Conservation (phyloP, 2,329 filamentous ascomycete species). For the Lasiodiplodia citricola region DNA sequence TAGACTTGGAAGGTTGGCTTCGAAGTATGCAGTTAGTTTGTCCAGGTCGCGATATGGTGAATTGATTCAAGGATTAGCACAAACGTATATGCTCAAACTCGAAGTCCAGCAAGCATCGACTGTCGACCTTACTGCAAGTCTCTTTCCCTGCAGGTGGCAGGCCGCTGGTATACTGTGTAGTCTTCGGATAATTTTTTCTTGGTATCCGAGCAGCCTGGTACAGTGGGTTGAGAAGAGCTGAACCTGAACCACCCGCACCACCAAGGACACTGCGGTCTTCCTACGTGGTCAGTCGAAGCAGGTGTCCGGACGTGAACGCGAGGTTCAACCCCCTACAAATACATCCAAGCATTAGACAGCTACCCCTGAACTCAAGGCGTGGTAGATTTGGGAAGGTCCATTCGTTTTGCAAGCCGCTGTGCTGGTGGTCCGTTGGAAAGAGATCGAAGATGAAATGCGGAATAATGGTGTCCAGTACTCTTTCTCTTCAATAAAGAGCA, state of each 20-base stretch:
- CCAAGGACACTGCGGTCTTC: too few species aligned
- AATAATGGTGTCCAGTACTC: neutral
- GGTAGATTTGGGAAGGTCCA: too few species aligned
- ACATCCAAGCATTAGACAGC: too few species aligned
- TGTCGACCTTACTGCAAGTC: neutral
- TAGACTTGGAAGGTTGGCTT: neutral
- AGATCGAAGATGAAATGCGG: neutral
- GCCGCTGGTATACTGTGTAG: neutral
- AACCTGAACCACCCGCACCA: too few species aligned
- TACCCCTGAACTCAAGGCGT: too few species aligned
- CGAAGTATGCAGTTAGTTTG: neutral
- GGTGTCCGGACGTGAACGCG: too few species aligned
- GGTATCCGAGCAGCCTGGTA: neutral
- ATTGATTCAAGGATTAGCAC: neutral
- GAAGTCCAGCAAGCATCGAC: neutral
- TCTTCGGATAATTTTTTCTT: neutral
- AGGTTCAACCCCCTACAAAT: too few species aligned
- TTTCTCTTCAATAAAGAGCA: neutral
- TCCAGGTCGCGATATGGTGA: neutral
- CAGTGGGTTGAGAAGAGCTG: too few species aligned
- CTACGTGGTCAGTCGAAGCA: too few species aligned
- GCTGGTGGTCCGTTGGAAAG: neutral
- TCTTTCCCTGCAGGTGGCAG: neutral
- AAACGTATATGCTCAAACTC: neutral
- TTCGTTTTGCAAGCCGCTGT: too few species aligned